Evolutionary conservation across 305 asterid species (phyloP), one percentile per base, ranked within the genome.

Genomic region (Fraxinus velutina): DNA sequence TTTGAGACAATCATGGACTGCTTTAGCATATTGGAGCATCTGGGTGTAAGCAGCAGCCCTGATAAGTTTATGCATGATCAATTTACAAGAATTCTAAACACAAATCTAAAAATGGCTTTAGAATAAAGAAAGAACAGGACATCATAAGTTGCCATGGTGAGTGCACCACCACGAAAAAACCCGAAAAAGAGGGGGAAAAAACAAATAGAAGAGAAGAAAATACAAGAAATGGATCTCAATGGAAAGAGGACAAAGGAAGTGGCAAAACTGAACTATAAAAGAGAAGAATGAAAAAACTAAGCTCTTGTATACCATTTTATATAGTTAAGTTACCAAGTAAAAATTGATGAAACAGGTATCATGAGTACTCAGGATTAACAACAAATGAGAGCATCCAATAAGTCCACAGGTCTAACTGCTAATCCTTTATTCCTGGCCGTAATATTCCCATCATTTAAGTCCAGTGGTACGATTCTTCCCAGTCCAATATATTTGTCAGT

Each of bases 21-120:
- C 97, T 85, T 87, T 90, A 76, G 83, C 85, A 84, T 89, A 92
- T 32, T 80, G 81, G 57, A 75, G 81, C 60, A 89, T 84, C 89
- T 93, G 97, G 78, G 98, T 93, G 85, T 85, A 90, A 84, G 97
- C 98, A 87, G 97, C 98, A 76, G 98, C 98, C 92, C 98, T 94
- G 88, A 83, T 60, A 83, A 76, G 17, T 81, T 82, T 75, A 73
- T 5, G 10, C 42, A 70, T 10, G 73, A 52, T 76, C 71, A 76
- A 75, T 75, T 19, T 17, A 57, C 9, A 3, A 60, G 74, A 80
- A 82, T 66, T 70, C 37, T 66, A 71, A 81, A 77, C 15, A 47
- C 12, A 75, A 77, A 80, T 47, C 79, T 24, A 71, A 68, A 47
- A 62, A 57, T n/a, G 10, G 27, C 27, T n/a, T 6, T 4, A 50